These are phyloP conservation scores for Wickerhamomyces subpelliculosus DNA, from an alignment of 805 yeast species.

Conservation along the genomic window DNA sequence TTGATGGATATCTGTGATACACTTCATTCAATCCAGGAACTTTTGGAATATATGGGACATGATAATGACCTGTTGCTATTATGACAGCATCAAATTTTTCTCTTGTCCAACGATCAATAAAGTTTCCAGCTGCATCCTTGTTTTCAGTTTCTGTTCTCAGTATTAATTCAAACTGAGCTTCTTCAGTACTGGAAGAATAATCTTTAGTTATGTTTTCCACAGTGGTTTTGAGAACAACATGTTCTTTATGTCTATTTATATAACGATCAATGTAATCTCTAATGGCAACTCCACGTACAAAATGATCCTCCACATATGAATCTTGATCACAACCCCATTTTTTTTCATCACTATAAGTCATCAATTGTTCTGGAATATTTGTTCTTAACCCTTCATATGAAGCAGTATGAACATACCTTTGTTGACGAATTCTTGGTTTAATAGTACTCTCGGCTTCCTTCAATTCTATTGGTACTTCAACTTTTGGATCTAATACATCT, in stretches of 20 bases:
- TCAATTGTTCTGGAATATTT: constrained; percentile 35
- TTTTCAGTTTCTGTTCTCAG: constrained; percentile 22
- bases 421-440: constrained; percentile 6
- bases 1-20: constrained; percentile 7
- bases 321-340: constrained; percentile 25
- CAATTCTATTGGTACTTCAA: constrained; percentile 5
- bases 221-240: constrained; percentile 26
- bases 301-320: constrained; percentile 30
- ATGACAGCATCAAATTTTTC: constrained; percentile 34
- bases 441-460: background rate
- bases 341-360: constrained; percentile 37
- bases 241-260: constrained; percentile 21
- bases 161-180: constrained; percentile 24
- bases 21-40: constrained; percentile 37
- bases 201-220: constrained; percentile 31
- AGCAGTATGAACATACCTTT: constrained; percentile 25
- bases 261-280: constrained; percentile 47
- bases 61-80: constrained; percentile 51
- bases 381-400: constrained; percentile 27
- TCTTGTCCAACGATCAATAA: constrained; percentile 30
- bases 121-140: constrained; percentile 12
- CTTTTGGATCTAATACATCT: constrained; percentile 22
- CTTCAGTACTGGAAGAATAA: constrained; percentile 1
- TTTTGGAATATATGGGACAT: constrained; percentile 47
- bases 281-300: constrained; percentile 46